A percentile compares a stretch with the other conserved stretches of the same genome.
Evolutionary conservation across 2,329 filamentous ascomycete genomes (phyloP).

Genomic region (Neonectria sp.): DNA sequence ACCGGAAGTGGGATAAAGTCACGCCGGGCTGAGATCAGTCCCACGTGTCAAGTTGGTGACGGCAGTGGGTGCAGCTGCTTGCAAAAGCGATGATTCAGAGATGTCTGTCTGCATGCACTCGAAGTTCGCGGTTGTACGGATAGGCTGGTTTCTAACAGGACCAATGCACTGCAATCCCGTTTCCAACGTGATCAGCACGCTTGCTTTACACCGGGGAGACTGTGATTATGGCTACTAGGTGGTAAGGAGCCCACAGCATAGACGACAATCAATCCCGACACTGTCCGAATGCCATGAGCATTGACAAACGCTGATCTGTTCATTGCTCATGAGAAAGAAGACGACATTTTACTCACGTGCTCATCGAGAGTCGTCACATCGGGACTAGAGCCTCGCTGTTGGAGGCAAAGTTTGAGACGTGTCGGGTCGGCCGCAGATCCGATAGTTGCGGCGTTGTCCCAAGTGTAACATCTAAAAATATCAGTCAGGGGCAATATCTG

Average conservation of each 20-base stretch:
- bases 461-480: constrained; percentile 30
- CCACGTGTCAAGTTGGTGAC: constrained; percentile 9
- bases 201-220: neutral
- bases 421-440: neutral
- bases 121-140: neutral
- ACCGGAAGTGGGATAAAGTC: constrained; percentile 44
- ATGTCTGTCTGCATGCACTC: neutral
- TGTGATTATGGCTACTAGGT: too few species aligned
- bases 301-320: neutral
- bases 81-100: neutral
- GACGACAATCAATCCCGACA: too few species aligned
- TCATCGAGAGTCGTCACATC: neutral
- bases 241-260: too few species aligned
- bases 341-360: too few species aligned
- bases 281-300: neutral
- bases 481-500: constrained; percentile 21
- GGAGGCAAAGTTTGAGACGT: neutral
- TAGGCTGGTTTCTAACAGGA: neutral
- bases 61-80: neutral
- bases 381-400: neutral
- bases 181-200: neutral
- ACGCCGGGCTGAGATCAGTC: constrained; percentile 34
- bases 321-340: neutral
- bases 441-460: neutral
- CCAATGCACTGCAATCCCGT: neutral